Base-by-base conservation (phyloP, 768 basidiomycete species). In the Tulasnella sp. region DNA sequence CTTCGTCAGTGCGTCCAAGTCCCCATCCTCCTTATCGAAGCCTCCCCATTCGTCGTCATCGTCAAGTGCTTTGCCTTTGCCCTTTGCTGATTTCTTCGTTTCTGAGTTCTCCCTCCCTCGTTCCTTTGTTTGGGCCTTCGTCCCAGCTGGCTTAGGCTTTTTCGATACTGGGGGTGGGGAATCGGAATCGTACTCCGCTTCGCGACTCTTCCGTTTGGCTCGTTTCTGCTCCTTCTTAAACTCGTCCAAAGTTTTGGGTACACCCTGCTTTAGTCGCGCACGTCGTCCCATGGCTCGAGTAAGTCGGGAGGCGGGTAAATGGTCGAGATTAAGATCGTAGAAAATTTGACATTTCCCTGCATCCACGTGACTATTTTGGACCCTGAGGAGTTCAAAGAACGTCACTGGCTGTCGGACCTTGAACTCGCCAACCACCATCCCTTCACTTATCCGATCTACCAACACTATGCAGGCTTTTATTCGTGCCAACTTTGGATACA, bases 251-350 rank as follows among this genome's bases (percentile, higher is more conserved):
- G 86, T 76, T 57, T 73, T 73, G 0, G 88, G 88, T 9, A 81
- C 73, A 1, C 72, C 76, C 68, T 92, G 89, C 71, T 91, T 91
- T 70, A 84, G 82, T 69, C 85, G 88, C 63, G 86, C 78, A 61
- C 86, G 80, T 65, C 88, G 79, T 60, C 89, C 89, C 89, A 92
- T 91, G 1, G 11, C 23, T 23, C 29, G 29, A 17, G 41, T 11
- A 9, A 17, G 34, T 43, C n/a, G 15, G 4, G 36, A 6, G 21
- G 51, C 32, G 36, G 8, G 6, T 7, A 15, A 53, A 23, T 35
- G 29, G 1, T 21, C n/a, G 32, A 19, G 49, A 51, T 19, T 32
- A 21, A 8, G 37, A 23, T 53, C 49, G 45, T 46, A 46, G 45
- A 46, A 46, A 46, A 46, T 46, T 46, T 46, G 45, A 46, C n/a